Evolutionary conservation across 2,329 filamentous ascomycete species (phyloP), one percentile per base, ranked within the genome.

Genomic region (Zymoseptoria crescenta): DNA sequence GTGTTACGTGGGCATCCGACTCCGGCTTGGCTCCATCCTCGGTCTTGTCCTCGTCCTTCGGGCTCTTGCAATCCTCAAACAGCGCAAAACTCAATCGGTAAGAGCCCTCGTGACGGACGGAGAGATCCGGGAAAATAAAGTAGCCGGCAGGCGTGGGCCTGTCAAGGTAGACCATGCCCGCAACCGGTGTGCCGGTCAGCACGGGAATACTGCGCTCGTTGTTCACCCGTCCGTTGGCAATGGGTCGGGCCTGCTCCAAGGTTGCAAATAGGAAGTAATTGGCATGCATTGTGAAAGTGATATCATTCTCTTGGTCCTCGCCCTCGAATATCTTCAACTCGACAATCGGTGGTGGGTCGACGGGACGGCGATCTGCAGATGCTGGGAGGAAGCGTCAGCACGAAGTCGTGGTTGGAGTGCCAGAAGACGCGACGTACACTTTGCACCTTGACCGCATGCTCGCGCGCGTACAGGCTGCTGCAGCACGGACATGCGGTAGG

Each of bases 191-290:
- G 64, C 94, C 94, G 0, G 93, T 97, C 66, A 99, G 79, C 24
- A 97, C 92, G 0, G 94, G 89, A 59, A 85, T 87, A 54, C 85
- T 83, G 9, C 87, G 83, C 20, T 85, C 79, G 29, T 81, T 81
- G 10, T 85, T 84, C 52, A 89, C 84, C 65, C 91, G 88, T 55
- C 88, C 89, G 60, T 91, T 87, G 19, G 91, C 91, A 60, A 96
- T 88, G 29, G 86, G 84, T 45, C 92, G 88, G 28, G 91, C 88
- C 67, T 90, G 86, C 71, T 96, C 91, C 60, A 99, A 81, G 5
- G 91, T 96, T 55, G 92, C 90, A 69, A 91, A 97, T 49, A 97
- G 86, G 77, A 99, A 97, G 82, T 97, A 97, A 76, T 96, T 96
- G 71, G 92, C 92, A 71, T 96, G 93, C 79, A 96, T 96, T 60